Evolutionary conservation across 2,329 filamentous ascomycete species (phyloP).

Genomic region (Basipetospora chlamydospora): DNA sequence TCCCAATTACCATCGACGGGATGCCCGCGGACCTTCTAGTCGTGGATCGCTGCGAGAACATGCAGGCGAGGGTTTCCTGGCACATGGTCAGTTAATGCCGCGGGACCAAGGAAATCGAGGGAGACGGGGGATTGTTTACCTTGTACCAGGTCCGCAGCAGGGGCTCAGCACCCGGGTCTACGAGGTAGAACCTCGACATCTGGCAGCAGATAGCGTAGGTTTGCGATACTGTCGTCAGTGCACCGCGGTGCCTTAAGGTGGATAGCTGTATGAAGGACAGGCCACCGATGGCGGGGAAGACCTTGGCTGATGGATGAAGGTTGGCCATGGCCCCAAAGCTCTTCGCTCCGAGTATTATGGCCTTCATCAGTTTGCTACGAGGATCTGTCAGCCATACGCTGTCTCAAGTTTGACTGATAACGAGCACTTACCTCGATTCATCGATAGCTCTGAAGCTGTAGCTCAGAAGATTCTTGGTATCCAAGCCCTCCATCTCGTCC

Average conservation of each 20-base stretch:
- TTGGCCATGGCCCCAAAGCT: constrained; percentile 1
- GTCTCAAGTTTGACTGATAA: no score
- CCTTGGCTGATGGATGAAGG: constrained; percentile 20
- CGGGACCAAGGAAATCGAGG: no score
- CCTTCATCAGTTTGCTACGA: constrained; percentile 44
- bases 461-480: constrained; percentile 80
- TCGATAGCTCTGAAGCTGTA: constrained; percentile 94
- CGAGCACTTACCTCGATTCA: constrained; percentile 65
- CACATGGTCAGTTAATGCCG: constrained; percentile 1
- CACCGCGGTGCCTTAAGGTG: constrained; percentile 74
- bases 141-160: constrained; percentile 58
- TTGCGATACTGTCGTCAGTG: constrained; percentile 82
- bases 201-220: constrained; percentile 75
- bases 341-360: constrained; percentile 4
- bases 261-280: constrained; percentile 73
- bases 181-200: constrained; percentile 34
- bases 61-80: constrained; percentile 49
- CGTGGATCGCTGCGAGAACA: constrained; percentile 62
- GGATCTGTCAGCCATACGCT: neutral
- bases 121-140: constrained; percentile 21
- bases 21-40: constrained; percentile 87
- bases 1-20: constrained; percentile 70
- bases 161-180: constrained; percentile 18
- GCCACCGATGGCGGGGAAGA: constrained; percentile 53
- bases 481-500: constrained; percentile 55